Evolutionary conservation across 441 rosid species (phyloP), one percentile per base, ranked within the genome.

Genomic region (Croton setiger): DNA sequence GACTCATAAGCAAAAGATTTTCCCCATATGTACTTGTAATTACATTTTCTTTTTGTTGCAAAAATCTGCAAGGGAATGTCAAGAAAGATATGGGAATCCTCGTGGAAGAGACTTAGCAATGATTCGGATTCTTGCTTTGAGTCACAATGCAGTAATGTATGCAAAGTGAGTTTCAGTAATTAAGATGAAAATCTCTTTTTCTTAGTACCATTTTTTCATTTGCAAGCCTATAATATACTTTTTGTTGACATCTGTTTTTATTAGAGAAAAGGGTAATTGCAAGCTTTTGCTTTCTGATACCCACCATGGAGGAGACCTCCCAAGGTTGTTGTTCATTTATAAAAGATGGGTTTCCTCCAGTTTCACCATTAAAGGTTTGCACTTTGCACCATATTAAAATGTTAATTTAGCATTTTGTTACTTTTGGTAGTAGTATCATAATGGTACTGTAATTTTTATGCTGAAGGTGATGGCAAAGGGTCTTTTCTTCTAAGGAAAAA

Each of bases 91-190:
- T 49, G 79, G 71, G 60, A 92, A 81, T 80, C 82, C 92, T 65
- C 91, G 96, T 0, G 98, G 90, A 68, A 82, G 92, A 79, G 98
- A 90, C 75, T 76, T 94, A 77, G 91, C 96, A 7, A 86, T 94
- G 90, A 86, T 86, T 58, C 76, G 94, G 63, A 80, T 82, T 53
- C 84, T 92, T 69, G 92, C 98, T 66, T 76, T 94, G 60, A 87
- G 97, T 70, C 85, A 76, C 76, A 85, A 90, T 75, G 98, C 96
- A 31, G 74, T 83, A 21, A 48, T 36, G 41, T 80, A 84, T 73
- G 90, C 98, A 5, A 87, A 80, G 96, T 94, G 63, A 82, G 90
- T 75, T 64, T 47, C 17, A 27, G 27, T 36, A 47, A 67, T 7
- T 33, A 27, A 5, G 17, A 59, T 27, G 36, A 15, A 9, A n/a